A percentile compares a stretch with the other conserved stretches of the same genome.
Evolutionary conservation across 768 basidiomycete species (phyloP).

Genomic region (Phanerochaete carnosa): DNA sequence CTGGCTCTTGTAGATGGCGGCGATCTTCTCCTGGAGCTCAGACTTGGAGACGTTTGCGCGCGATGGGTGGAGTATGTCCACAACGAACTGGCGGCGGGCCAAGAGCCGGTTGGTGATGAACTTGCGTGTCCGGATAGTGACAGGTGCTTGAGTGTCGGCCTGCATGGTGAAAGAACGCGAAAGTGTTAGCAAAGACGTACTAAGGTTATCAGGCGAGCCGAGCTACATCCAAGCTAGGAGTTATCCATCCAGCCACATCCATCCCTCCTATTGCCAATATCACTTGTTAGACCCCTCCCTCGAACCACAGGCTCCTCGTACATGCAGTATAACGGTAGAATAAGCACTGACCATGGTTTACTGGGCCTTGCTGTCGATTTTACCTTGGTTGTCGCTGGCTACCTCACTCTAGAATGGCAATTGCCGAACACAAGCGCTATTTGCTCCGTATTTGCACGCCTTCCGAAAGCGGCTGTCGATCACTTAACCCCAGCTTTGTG

Average conservation of each 20-base stretch:
- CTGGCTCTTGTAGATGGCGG: conserved; percentile 88
- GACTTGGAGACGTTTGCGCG: conserved; percentile 91
- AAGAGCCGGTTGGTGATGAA: conserved; percentile 99
- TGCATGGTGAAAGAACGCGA: conserved; percentile 28
- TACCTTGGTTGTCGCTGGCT: conserved; percentile 26
- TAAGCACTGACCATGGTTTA: conserved; percentile 28
- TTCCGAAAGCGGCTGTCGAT: background rate
- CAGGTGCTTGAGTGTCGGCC: conserved; percentile 79
- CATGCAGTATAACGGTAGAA: conserved; percentile 15
- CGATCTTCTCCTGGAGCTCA: conserved; percentile 92
- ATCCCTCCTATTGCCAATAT: conserved; percentile 8
- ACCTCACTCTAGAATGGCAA: conserved; percentile 3
- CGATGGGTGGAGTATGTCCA: conserved; percentile 94
- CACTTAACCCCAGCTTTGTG: conserved; percentile 3
- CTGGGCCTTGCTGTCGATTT: conserved; percentile 23
- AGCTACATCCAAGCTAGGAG: conserved; percentile 29
- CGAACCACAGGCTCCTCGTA: conserved; percentile 5
- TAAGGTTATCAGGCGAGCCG: conserved; percentile 9
- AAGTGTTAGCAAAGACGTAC: conserved; percentile 13
- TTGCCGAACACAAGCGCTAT: conserved; percentile 4
- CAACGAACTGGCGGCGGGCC: conserved; percentile 92
- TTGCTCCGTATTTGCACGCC: background rate
- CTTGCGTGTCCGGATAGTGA: conserved; percentile 97
- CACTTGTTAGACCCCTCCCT: conserved; percentile 3
- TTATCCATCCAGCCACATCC: conserved; percentile 34